These are phyloP conservation scores for Barnettozyma pratensis DNA, from an alignment of 805 yeast genomes.

Conservation along the genomic window DNA sequence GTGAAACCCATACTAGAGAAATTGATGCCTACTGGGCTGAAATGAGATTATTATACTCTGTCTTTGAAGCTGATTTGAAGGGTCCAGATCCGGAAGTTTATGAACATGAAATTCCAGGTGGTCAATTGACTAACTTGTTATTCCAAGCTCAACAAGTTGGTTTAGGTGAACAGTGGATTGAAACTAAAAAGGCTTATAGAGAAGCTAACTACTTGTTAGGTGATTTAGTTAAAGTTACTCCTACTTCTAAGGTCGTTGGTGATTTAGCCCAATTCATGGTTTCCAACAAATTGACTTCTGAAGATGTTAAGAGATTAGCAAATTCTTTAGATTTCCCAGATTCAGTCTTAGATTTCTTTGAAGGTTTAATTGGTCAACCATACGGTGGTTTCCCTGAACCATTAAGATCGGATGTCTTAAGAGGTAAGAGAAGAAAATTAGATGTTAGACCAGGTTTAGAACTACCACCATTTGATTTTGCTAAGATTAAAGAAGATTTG, in stretches of 20 bases:
- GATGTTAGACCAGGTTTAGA: constrained; percentile 88
- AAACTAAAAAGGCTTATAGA: constrained; percentile 91
- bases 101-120: constrained; percentile 99
- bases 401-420: constrained; percentile 82
- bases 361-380: constrained; percentile 99
- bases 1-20: constrained; percentile 64
- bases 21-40: constrained; percentile 97
- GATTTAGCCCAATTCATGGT: constrained; percentile 99
- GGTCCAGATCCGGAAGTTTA: constrained; percentile 99
- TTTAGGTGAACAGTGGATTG: constrained; percentile 92
- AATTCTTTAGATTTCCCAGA: constrained; percentile 95
- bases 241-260: constrained; percentile 99
- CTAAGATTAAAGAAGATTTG: constrained; percentile 66
- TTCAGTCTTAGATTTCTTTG: constrained; percentile 96
- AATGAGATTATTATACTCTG: constrained; percentile 92
- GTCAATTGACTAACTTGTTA: constrained; percentile 93
- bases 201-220: constrained; percentile 89
- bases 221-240: constrained; percentile 97
- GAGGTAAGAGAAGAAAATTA: constrained; percentile 89
- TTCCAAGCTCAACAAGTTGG: constrained; percentile 99
- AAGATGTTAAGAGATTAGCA: constrained; percentile 86
- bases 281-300: constrained; percentile 78
- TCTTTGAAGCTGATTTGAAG: constrained; percentile 97
- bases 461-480: constrained; percentile 79
- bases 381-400: constrained; percentile 99